These are phyloP conservation scores for Plectosphaerella cucumerina DNA, from an alignment of 2,329 filamentous ascomycete genomes.

Conservation along the genomic window DNA sequence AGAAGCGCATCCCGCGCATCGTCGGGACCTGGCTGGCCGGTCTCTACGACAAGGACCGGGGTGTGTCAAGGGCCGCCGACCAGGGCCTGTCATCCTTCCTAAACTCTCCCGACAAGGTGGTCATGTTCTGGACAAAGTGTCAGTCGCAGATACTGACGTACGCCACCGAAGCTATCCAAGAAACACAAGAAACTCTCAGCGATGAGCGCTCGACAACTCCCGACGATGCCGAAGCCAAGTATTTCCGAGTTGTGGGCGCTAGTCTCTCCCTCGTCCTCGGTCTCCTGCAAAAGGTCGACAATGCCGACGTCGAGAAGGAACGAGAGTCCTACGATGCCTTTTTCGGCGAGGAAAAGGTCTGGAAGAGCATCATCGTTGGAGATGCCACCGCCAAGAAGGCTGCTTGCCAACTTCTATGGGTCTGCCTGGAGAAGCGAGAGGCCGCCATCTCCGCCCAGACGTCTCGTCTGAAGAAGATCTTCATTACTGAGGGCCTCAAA, in stretches of 20 bases:
- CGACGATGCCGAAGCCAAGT: slow-evolving; percentile 84
- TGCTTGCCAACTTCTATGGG: slow-evolving; percentile 45
- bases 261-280: slow-evolving; percentile 52
- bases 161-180: slow-evolving; percentile 73
- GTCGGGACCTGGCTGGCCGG: slow-evolving; percentile 91
- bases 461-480: slow-evolving; percentile 46
- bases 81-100: slow-evolving; percentile 75
- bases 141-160: slow-evolving; percentile 79
- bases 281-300: slow-evolving; percentile 44
- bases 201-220: slow-evolving; percentile 80
- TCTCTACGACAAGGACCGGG: slow-evolving; percentile 78
- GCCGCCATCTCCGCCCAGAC: slow-evolving; percentile 45
- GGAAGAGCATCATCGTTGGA: slow-evolving; percentile 62
- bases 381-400: slow-evolving; percentile 49
- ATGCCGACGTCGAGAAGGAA: slow-evolving; percentile 54
- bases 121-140: slow-evolving; percentile 74
- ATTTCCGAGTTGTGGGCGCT: slow-evolving; percentile 65
- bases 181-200: slow-evolving; percentile 78
- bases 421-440: slow-evolving; percentile 41
- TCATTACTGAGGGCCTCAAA: slow-evolving; percentile 71
- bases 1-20: slow-evolving; percentile 69
- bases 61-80: slow-evolving; percentile 69
- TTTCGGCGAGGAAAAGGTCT: slow-evolving; percentile 62
- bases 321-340: slow-evolving; percentile 60
- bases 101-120: slow-evolving; percentile 72